Base-by-base conservation (phyloP, 352 stramenopile genomes). In the Globisporangium canariense region DNA sequence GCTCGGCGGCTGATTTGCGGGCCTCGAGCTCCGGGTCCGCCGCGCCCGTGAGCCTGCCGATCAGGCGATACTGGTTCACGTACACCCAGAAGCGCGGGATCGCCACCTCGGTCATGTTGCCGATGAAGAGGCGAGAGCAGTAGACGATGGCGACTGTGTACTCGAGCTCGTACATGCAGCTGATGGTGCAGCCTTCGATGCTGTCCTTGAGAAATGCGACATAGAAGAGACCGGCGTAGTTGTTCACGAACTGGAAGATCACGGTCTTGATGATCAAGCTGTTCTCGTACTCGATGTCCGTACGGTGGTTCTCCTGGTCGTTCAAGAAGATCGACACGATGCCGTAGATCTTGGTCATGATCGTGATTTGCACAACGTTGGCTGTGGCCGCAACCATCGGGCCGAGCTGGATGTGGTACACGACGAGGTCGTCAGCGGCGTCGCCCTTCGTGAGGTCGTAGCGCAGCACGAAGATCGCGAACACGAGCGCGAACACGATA, bases 191-290 rank as follows among this genome's bases (percentile, higher is more conserved):
- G 1, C 75, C 81, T 70, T 91, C 79, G 25, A 96, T 77, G 25
- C 72, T 84, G 51, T 88, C 71, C 66, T 98, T 97, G 56, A 98
- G 79, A 67, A 98, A 96, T 36, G 93, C 92, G 18, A 98, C 81
- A 74, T 98, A 98, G 70, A 98, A 97, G 47, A 98, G 71, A 57
- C 83, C 85, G n/a, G 96, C 78, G 76, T 98, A 98, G 66, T 96
- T 96, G 81, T 98, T 97, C 69, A 98, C 96, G 46, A 97, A 97
- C 79, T 98, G 93, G 73, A 98, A 98, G 52, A 98, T 86, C 60
- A 98, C 89, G 63, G 91, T 93, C 78, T 98, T 98, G 61, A 97
- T 67, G 62, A 98, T 97, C 46, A 98, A 66, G 70, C 86, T 96
- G 75, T 97, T 97, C 62, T 97, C 77, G 69, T 97, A 93, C 57